phyloP scores from a whole-genome alignment of 441 rosid genomes.

The Syzygium malaccense region DNA sequence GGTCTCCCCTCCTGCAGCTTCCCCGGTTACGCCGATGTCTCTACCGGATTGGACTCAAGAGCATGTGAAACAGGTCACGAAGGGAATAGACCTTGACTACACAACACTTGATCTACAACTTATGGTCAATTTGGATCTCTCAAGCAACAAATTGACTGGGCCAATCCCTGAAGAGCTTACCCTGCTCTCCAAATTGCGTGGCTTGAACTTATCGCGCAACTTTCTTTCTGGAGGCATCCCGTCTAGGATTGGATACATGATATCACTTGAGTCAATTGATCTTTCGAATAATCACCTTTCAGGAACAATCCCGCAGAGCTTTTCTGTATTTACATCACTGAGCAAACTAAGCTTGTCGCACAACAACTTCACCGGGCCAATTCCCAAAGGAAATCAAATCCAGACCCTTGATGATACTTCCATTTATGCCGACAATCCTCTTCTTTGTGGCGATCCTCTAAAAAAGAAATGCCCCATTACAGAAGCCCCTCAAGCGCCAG shows the following conservation, averaged over 20 bases:
- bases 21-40: too few relatives aligned
- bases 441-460: neutral
- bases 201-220: neutral
- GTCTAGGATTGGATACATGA: neutral
- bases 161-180: neutral
- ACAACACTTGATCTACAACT: neutral
- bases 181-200: neutral
- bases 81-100: neutral
- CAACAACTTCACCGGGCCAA: neutral
- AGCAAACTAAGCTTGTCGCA: neutral
- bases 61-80: neutral
- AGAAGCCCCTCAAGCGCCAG: rapidly evolving
- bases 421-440: neutral
- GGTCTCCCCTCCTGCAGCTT: too few relatives aligned
- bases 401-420: neutral
- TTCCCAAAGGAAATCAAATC: neutral
- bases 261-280: neutral
- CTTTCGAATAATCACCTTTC: neutral
- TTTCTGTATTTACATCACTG: neutral
- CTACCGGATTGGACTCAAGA: too few relatives aligned
- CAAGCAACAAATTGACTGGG: neutral
- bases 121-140: neutral
- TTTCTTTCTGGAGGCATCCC: neutral
- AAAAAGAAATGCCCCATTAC: neutral
- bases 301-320: neutral